phyloP scores from a whole-genome alignment of 345 rosid species.

The Corchorus olitorius region DNA sequence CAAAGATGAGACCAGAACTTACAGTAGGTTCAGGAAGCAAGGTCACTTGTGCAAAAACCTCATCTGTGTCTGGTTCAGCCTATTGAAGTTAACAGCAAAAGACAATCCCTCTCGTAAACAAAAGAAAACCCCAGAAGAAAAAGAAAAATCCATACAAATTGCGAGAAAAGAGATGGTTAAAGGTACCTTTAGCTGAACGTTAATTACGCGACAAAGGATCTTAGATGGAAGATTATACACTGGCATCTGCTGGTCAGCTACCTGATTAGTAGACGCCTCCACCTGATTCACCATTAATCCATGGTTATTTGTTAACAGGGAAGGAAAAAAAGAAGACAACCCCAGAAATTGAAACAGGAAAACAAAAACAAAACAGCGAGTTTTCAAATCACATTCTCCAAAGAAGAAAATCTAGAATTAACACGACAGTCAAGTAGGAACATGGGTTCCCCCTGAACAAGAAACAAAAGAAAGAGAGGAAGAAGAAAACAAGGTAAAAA shows the following conservation, averaged over 20 bases:
- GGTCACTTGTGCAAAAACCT: conserved; percentile 83
- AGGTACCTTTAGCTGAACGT: conserved; percentile 66
- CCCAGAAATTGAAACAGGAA: neutral
- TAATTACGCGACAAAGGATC: conserved; percentile 76
- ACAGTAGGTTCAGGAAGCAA: conserved; percentile 63
- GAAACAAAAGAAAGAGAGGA: neutral
- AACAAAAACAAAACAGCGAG: neutral
- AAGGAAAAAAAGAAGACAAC: neutral
- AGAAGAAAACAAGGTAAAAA: neutral
- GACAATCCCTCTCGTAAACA: neutral
- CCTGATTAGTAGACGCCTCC: conserved; percentile 80
- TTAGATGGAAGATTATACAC: conserved; percentile 62
- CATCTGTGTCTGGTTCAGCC: conserved; percentile 92
- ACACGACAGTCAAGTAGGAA: neutral
- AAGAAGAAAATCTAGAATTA: neutral
- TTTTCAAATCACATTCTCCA: conserved; percentile 11
- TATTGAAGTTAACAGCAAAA: conserved; percentile 23
- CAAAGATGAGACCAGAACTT: conserved; percentile 13
- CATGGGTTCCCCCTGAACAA: neutral
- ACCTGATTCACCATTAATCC: conserved; percentile 45
- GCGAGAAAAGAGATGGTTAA: neutral
- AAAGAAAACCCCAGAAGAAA: neutral
- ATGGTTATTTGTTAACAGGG: neutral
- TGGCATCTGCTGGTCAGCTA: conserved; percentile 81
- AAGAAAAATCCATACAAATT: neutral